Evolutionary conservation across 2,329 filamentous ascomycete genomes (phyloP).

Genomic region (Neonectria punicea): DNA sequence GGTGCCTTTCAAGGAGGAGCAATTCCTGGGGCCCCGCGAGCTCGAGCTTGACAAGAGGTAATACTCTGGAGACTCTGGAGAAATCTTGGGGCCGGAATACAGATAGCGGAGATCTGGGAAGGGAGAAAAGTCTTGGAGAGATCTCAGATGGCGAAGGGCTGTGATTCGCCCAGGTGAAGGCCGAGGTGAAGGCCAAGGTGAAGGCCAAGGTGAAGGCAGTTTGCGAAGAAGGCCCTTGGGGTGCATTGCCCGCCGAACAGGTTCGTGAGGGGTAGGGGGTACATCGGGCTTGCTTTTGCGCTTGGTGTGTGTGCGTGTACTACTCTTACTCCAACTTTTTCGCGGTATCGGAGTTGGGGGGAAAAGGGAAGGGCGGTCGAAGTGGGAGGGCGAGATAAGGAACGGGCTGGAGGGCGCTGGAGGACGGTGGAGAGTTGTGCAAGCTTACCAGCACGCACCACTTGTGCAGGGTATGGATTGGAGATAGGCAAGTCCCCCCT

Average conservation of each 20-base stretch:
- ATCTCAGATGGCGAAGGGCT: conserved; percentile 13
- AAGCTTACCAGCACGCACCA: background rate
- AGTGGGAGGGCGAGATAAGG: conserved; percentile 14
- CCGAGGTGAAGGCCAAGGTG: conserved; percentile 29
- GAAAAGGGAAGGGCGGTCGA: background rate
- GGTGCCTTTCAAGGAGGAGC: conserved; percentile 11
- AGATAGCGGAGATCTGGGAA: conserved; percentile 24
- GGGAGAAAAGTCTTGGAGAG: background rate
- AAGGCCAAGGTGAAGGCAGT: conserved; percentile 14
- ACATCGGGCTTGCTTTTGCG: conserved; percentile 1
- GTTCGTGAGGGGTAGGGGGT: conserved; percentile 11
- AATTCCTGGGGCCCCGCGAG: conserved; percentile 42
- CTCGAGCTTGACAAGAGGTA: conserved; percentile 19
- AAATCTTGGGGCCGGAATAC: conserved; percentile 24
- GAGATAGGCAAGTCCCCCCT: conserved; percentile 4
- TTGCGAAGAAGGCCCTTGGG: background rate
- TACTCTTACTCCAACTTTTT: conserved; percentile 9
- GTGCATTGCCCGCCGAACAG: background rate
- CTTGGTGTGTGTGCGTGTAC: background rate
- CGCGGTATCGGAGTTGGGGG: conserved; percentile 17
- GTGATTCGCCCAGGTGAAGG: conserved; percentile 21
- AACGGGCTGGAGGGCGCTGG: background rate
- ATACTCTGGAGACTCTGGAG: conserved; percentile 35
- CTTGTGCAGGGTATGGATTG: background rate
- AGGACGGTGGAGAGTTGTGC: background rate